Evolutionary conservation across 148 eudicot species (phyloP), one percentile per base, ranked within the genome.

Genomic region (Rhododendron henanense): DNA sequence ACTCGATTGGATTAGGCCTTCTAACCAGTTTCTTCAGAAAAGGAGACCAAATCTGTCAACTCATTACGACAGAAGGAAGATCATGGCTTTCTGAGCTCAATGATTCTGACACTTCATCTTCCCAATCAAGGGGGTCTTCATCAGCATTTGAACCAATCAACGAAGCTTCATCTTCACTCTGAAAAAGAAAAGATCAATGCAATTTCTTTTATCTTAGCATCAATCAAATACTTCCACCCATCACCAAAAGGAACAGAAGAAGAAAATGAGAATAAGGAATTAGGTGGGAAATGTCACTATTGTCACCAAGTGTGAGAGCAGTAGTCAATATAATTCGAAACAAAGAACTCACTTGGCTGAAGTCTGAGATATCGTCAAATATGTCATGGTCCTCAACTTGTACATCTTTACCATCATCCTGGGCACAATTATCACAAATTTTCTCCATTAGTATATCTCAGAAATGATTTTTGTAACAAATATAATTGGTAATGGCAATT

Each of bases 161-260:
- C 25, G 89, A 84, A 57, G 78, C 87, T 28, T 93, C 90, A 85
- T 89, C 92, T 47, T 91, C 90, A 45, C 91, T 86, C 97, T 94
- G 92, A 87, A 89, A 31, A 57, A n/a, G 37, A 84, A 3, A 37
- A 35, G 19, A 63, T 8, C 2, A 85, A 14, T 10, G 37, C 14
- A 28, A 11, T 8, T 48, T 81, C 28, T 33, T 33, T 71, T 14
- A 71, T 55, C 23, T 33, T 33, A 53, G 11, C 15, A 9, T 81
- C 44, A 33, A 37, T 10, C 84, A 81, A 81, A 59, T 57, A 81
- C 37, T 57, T 59, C 48, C 71, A 57, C 19, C 76, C 35, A 21
- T 71, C 23, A 37, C 16, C 35, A 47, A 44, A 21, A 78, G 79
- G 28, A 47, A 10, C 41, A 51, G 3, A 19, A 35, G 3, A 41